Conservation (phyloP, 345 rosid species). For the Viola odorata region DNA sequence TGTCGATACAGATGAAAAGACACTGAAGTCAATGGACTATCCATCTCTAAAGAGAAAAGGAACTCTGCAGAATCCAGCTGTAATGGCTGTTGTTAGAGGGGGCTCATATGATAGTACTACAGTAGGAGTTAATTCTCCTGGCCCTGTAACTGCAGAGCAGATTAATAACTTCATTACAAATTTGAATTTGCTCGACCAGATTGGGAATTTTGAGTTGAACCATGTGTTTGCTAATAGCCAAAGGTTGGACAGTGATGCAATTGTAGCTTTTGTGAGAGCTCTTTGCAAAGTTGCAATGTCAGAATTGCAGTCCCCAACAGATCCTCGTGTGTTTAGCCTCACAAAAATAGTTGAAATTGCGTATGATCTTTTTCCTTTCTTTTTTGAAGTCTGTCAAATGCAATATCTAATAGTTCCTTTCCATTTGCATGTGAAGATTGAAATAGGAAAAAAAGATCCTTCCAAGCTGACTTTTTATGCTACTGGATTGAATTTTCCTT, state of each 20-base stretch:
- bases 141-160: slow-evolving; percentile 71
- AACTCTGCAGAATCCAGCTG: slow-evolving; percentile 81
- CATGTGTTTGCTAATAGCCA: slow-evolving; percentile 96
- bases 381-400: not conserved
- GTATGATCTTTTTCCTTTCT: slow-evolving; percentile 43
- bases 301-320: slow-evolving; percentile 96
- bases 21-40: slow-evolving; percentile 46
- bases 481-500: too few species aligned
- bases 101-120: slow-evolving; percentile 86
- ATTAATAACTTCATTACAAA: slow-evolving; percentile 71
- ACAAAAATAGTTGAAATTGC: slow-evolving; percentile 94
- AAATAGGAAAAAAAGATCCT: too few species aligned
- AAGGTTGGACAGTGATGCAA: slow-evolving; percentile 85
- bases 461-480: too few species aligned
- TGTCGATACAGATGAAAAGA: slow-evolving; percentile 62
- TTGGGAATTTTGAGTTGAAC: slow-evolving; percentile 84
- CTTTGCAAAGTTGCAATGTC: slow-evolving; percentile 91
- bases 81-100: slow-evolving; percentile 97
- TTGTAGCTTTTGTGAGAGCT: slow-evolving; percentile 90
- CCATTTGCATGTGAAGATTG: too few species aligned
- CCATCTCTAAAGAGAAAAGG: slow-evolving; percentile 82
- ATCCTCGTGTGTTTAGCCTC: slow-evolving; percentile 96
- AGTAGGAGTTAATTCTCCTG: slow-evolving; percentile 54
- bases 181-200: slow-evolving; percentile 96
- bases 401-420: too few species aligned